Base-by-base conservation (phyloP, 495 filamentous ascomycete genomes). In the Rusavskia elegans region DNA sequence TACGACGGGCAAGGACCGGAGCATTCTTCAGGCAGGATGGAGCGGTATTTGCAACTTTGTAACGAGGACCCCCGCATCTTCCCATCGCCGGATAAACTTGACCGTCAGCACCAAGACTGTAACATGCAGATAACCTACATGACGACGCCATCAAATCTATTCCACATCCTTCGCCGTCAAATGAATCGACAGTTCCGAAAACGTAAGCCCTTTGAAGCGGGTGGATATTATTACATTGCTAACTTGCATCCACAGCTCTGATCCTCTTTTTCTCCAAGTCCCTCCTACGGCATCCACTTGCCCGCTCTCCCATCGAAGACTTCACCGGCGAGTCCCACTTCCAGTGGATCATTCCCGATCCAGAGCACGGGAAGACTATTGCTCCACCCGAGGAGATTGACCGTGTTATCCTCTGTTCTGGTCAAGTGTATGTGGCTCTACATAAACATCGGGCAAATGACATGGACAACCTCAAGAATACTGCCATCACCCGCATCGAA, bases 141-240 rank as follows among this genome's bases (percentile, higher is more conserved):
- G 82, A 98, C 89, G 23, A 81, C 77, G 20, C 92, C 92, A 36
- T 71, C 92, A 52, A 98, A 98, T 71, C 63, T 90, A 63, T 98
- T 98, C 82, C 92, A 98, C 72, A 81, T 95, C 59, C 77, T 98
- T 53, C 82, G 92, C 66, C 78, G 92, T 67, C 92, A 98, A 73
- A 95, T 98, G 80, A 89, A 97, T 76, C 77, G 92, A 53, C 92
- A 98, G 70, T 98, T 98, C 83, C 80, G 92, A 66, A 98, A 98
- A 73, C 92, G 87, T 92, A 80, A 75, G 85, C 79, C 41, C 29
- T 27, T 17, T 36, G 17, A 20, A n/a, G 20, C 30, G 36, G 19
- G 25, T 23, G 6, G 17, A 19, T 29, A n/a, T 50, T 29, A 19
- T 42, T 11, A 36, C 35, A 16, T 48, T 59, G 57, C 73, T 80